Base-by-base conservation (phyloP, 345 rosid species). In the Erysimum cheiranthoides region DNA sequence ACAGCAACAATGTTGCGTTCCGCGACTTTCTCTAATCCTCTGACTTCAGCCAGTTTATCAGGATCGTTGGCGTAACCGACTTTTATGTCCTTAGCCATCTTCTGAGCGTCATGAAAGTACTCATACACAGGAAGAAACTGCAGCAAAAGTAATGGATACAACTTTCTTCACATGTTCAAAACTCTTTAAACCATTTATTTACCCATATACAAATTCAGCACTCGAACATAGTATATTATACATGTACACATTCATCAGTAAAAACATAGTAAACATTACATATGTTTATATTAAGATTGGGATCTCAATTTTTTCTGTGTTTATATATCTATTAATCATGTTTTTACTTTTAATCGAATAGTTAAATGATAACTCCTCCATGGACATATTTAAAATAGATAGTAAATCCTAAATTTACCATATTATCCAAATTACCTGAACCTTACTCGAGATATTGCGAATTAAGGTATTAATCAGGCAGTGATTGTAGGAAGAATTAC, bases 71-170 rank as follows among this genome's bases (percentile, higher is more conserved):
- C 80, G 67, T 85, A 93, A 76, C 89, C 86, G 43, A 85, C 86
- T 82, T 85, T 93, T 70, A 93, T 63, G 78, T 96, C 99, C 76
- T 89, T 96, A 0, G 85, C 93, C 1, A 93, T 85, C 84, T 84
- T 88, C 80, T 82, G 94, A 21, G 99, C 98, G 64, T 96, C 97
- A 68, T 89, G 90, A 83, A 96, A 96, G 78, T 83, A 91, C 71
- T 86, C 92, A 70, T 84, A 87, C 89, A 69, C 74, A 14, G 70
- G 85, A 70, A 89, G 83, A 59, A 81, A 81, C 99, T 94, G 79
- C 65, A 61, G 42, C 18, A 72, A 75, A 62, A 51, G 21, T 40
- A 70, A 50, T 61, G 58, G 16, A 62, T 43, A 59, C 70, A 16
- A 62, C 52, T 16, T 61, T 61, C 2, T 25, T 39, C 12, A 12